Evolutionary conservation across 1,284 basidiomycete genomes (phyloP).

Genomic region (Gymnopus androsaceus): DNA sequence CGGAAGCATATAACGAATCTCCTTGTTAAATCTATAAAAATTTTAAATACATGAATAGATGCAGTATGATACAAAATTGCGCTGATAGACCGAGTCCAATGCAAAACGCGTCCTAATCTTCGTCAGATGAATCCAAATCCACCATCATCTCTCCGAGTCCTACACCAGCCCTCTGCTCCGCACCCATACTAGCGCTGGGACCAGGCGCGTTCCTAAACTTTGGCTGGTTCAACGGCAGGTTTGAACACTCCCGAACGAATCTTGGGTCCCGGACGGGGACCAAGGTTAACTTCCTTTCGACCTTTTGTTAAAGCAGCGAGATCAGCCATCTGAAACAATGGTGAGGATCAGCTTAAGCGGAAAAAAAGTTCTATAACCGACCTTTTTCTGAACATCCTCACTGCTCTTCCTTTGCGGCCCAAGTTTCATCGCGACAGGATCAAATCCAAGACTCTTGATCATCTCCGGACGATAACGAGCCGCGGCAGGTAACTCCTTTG

Average conservation of each 20-base stretch:
- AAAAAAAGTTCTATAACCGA: slow-evolving; percentile 25
- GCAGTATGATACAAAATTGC: background rate
- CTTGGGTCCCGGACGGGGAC: slow-evolving; percentile 55
- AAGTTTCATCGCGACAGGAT: slow-evolving; percentile 52
- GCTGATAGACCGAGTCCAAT: background rate
- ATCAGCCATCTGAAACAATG: slow-evolving; percentile 45
- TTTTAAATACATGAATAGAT: background rate
- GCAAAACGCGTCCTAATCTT: background rate
- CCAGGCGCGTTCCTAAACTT: background rate
- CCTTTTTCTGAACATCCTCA: slow-evolving; percentile 57
- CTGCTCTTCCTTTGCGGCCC: slow-evolving; percentile 21
- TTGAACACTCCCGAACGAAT: slow-evolving; percentile 52
- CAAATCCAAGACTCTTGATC: slow-evolving; percentile 72
- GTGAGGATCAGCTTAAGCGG: slow-evolving; percentile 5
- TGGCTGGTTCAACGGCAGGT: slow-evolving; percentile 21
- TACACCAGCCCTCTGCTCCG: background rate
- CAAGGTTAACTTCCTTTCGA: slow-evolving; percentile 48
- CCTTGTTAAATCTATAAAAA: too few relatives aligned
- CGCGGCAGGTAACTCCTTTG: slow-evolving; percentile 28
- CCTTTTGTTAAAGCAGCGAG: slow-evolving; percentile 49
- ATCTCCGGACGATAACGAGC: slow-evolving; percentile 62
- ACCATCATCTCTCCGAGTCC: background rate
- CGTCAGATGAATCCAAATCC: slow-evolving; percentile 2
- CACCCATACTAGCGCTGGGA: background rate
- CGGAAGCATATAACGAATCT: too few relatives aligned